Percentiles rank a stretch among this genome's conserved stretches.
Conservation (phyloP, 2,329 filamentous ascomycete species). For the Fusarium camptoceras region DNA sequence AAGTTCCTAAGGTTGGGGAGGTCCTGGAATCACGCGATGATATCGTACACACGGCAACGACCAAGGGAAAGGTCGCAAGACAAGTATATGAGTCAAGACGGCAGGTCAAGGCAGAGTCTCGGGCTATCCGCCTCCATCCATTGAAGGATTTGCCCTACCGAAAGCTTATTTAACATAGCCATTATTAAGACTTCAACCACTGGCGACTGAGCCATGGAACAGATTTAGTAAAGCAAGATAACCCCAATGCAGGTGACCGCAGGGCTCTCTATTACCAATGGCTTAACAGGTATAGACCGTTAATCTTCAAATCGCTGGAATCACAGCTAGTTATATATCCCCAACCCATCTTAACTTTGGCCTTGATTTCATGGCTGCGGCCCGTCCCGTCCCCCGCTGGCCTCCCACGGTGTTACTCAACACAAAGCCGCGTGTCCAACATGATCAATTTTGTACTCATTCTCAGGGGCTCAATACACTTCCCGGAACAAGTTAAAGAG, state of each 20-base stretch:
- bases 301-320: not conserved
- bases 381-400: conserved; percentile 18
- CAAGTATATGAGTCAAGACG: not conserved
- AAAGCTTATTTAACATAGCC: not conserved
- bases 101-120: not conserved
- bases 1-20: too few species aligned
- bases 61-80: not conserved
- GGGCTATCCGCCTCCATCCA: too few species aligned
- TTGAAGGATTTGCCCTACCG: too few species aligned
- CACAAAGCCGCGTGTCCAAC: conserved; percentile 31
- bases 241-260: not conserved
- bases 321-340: not conserved
- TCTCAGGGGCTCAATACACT: conserved; percentile 23
- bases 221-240: too few species aligned
- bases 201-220: not conserved
- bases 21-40: too few species aligned
- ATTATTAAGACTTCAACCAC: too few species aligned
- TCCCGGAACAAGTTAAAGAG: conserved; percentile 33
- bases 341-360: not conserved
- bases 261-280: not conserved
- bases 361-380: conserved; percentile 23
- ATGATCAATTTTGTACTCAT: conserved; percentile 34
- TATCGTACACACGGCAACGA: not conserved
- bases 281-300: not conserved
- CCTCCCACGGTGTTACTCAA: conserved; percentile 2